These are phyloP conservation scores for Mycosphaerella sp. DNA, from an alignment of 2,329 filamentous ascomycete species.

Conservation along the genomic window DNA sequence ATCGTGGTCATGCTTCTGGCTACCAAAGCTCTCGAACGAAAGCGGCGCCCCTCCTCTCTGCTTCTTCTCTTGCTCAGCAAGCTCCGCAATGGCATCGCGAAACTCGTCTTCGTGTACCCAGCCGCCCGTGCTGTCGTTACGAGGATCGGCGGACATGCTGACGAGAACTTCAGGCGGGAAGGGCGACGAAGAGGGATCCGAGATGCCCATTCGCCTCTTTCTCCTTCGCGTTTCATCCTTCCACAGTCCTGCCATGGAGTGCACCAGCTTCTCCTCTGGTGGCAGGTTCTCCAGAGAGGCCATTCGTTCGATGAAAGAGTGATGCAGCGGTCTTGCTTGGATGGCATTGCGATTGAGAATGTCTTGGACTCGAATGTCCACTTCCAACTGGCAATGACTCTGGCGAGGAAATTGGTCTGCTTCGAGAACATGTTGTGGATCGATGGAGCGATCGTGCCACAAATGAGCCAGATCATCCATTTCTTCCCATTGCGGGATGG, in stretches of 20 bases:
- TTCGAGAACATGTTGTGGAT: slow-evolving; percentile 53
- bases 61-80: slow-evolving; percentile 59
- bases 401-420: slow-evolving; percentile 62
- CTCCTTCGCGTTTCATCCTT: slow-evolving; percentile 77
- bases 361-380: slow-evolving; percentile 82
- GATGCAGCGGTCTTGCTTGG: slow-evolving; percentile 70
- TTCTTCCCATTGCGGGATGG: slow-evolving; percentile 64
- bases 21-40: slow-evolving; percentile 62
- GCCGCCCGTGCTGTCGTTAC: slow-evolving; percentile 63
- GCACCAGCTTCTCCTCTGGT: slow-evolving; percentile 71
- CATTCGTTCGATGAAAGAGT: slow-evolving; percentile 73
- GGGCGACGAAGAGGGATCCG: slow-evolving; percentile 60
- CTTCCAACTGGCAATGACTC: slow-evolving; percentile 83
- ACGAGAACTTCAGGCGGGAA: slow-evolving; percentile 76
- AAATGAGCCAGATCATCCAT: slow-evolving; percentile 56
- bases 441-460: slow-evolving; percentile 75
- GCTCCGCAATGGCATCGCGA: slow-evolving; percentile 54
- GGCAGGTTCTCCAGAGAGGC: slow-evolving; percentile 48
- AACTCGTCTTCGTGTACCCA: slow-evolving; percentile 95
- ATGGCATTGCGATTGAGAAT: slow-evolving; percentile 78
- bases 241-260: slow-evolving; percentile 93
- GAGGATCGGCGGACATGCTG: slow-evolving; percentile 79
- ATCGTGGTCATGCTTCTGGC: slow-evolving; percentile 45
- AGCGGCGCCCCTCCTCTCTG: slow-evolving; percentile 40
- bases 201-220: slow-evolving; percentile 62